Conservation (phyloP, 345 rosid species). For the Citrus mangshanensis region DNA sequence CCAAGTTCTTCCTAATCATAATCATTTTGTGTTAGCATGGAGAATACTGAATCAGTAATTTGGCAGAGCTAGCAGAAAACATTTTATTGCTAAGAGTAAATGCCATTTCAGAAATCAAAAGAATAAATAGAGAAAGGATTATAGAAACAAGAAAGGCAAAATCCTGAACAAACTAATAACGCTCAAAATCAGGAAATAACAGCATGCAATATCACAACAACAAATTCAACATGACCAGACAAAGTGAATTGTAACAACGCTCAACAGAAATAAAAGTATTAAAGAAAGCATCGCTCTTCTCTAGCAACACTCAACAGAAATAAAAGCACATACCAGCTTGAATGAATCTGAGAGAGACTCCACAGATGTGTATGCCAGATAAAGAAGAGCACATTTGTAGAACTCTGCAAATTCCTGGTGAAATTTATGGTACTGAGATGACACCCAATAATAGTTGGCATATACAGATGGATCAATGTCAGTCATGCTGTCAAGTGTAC, state of each 20-base stretch:
- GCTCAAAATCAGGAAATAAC: not conserved
- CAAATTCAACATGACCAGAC: not conserved
- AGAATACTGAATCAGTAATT: not conserved
- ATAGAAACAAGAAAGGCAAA: not conserved
- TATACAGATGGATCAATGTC: constrained; percentile 97
- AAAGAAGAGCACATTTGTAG: constrained; percentile 89
- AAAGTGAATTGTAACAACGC: not conserved
- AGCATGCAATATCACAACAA: not conserved
- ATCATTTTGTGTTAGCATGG: not conserved
- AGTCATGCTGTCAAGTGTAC: constrained; percentile 86
- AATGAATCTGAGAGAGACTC: constrained; percentile 92
- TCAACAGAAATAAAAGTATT: not conserved
- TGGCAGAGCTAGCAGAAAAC: not conserved
- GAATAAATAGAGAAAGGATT: not conserved
- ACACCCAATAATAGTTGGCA: constrained; percentile 89
- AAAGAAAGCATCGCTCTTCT: not conserved
- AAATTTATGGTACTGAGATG: constrained; percentile 81
- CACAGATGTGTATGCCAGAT: constrained; percentile 90
- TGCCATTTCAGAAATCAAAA: not conserved
- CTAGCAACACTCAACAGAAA: not conserved
- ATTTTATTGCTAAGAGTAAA: not conserved
- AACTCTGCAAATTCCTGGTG: constrained; percentile 91
- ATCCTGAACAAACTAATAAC: not conserved
- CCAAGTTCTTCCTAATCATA: not conserved
- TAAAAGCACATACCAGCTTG: constrained; percentile 64